A percentile compares a stretch with the other conserved stretches of the same genome.
Evolutionary conservation across 2,329 filamentous ascomycete species (phyloP).

Genomic region (Aureobasidium sp.): DNA sequence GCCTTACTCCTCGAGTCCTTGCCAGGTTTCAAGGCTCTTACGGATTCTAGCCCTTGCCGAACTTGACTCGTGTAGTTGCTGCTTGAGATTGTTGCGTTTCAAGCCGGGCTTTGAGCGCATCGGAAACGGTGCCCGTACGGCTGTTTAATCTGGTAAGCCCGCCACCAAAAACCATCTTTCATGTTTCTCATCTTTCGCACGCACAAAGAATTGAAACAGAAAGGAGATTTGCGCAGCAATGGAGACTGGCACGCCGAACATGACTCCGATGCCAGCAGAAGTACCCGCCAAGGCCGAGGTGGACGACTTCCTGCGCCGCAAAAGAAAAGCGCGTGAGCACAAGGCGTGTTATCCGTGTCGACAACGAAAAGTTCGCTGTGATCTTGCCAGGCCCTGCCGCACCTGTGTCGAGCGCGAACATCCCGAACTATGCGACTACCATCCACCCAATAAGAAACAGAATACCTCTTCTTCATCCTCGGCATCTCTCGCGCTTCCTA

Average conservation of each 20-base stretch:
- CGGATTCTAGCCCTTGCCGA: neutral
- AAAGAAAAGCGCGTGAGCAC: slow-evolving; percentile 43
- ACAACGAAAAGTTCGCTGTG: slow-evolving; percentile 38
- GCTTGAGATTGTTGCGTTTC: slow-evolving; percentile 1
- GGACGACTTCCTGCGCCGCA: slow-evolving; percentile 41
- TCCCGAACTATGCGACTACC: slow-evolving; percentile 39
- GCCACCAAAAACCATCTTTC: neutral
- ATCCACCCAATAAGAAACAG: slow-evolving; percentile 30
- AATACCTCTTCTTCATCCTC: slow-evolving; percentile 14
- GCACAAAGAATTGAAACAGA: neutral
- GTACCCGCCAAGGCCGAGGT: slow-evolving; percentile 35
- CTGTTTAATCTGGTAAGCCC: neutral
- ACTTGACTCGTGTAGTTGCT: neutral
- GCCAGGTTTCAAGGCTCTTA: neutral
- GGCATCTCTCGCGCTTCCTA: neutral
- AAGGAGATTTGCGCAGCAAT: slow-evolving; percentile 1
- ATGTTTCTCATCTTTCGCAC: neutral
- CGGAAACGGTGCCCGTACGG: neutral
- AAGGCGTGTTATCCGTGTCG: slow-evolving; percentile 45
- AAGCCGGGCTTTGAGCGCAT: neutral
- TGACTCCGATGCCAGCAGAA: slow-evolving; percentile 10
- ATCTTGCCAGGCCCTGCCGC: slow-evolving; percentile 39
- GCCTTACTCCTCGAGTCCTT: neutral
- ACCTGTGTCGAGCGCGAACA: slow-evolving; percentile 43
- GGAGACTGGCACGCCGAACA: slow-evolving; percentile 10